Evolutionary conservation across 768 basidiomycete genomes (phyloP).

Genomic region (Calvatia gigantea): DNA sequence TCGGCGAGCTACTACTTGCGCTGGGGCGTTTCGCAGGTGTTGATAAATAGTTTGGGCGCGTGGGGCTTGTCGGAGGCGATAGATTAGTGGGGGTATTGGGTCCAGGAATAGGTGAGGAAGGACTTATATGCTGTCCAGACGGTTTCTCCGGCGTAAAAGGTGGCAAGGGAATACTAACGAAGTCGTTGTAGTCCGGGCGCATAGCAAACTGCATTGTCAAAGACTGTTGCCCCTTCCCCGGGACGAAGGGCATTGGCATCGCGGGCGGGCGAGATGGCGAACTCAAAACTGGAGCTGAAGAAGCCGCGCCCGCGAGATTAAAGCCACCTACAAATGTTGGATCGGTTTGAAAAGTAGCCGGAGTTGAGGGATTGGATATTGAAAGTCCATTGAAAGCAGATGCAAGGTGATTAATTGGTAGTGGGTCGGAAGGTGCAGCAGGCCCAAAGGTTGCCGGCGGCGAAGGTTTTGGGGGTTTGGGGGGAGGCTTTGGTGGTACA

Average conservation of each 20-base stretch:
- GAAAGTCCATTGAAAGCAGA: constrained; percentile 25
- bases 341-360: constrained; percentile 1
- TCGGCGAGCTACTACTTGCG: constrained; percentile 18
- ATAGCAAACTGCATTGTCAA: constrained; percentile 40
- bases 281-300: constrained; percentile 16
- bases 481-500: constrained; percentile 17
- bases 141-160: constrained; percentile 11
- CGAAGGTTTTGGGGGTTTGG: constrained; percentile 15
- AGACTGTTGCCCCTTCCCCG: constrained; percentile 27
- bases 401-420: constrained; percentile 12
- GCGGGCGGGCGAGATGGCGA: constrained; percentile 23
- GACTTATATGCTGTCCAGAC: neutral
- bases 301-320: constrained; percentile 20
- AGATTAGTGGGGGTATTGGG: neutral
- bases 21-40: neutral
- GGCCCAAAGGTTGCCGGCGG: neutral
- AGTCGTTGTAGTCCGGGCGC: constrained; percentile 17
- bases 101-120: neutral
- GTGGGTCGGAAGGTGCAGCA: neutral
- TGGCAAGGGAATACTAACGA: constrained; percentile 10
- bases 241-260: constrained; percentile 34
- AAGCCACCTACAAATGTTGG: constrained; percentile 51
- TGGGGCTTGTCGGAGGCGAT: neutral
- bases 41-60: neutral
- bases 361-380: constrained; percentile 15